Percentiles rank a stretch among this genome's conserved stretches.
Conservation (phyloP, 495 filamentous ascomycete genomes). For the Penicillium salamii region DNA sequence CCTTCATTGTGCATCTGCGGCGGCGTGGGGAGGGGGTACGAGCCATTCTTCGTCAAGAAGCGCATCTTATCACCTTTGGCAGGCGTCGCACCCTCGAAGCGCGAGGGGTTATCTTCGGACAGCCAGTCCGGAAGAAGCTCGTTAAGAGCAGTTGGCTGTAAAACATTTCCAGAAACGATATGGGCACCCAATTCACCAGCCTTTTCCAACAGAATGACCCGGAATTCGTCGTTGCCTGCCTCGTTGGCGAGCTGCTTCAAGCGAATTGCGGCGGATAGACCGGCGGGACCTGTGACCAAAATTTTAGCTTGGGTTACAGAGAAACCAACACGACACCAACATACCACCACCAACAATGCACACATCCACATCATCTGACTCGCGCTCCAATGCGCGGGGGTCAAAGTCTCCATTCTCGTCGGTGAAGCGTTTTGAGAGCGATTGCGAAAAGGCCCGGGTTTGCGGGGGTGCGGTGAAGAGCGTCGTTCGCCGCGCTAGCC, state of each 20-base stretch:
- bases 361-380: slow-evolving; percentile 91
- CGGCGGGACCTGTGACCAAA: slow-evolving; percentile 66
- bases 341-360: slow-evolving; percentile 92
- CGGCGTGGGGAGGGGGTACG: slow-evolving; percentile 79
- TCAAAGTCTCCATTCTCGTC: slow-evolving; percentile 66
- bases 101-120: slow-evolving; percentile 75
- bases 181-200: slow-evolving; percentile 93
- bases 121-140: slow-evolving; percentile 96
- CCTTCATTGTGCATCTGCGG: slow-evolving; percentile 99
- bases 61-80: slow-evolving; percentile 85
- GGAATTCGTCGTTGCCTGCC: slow-evolving; percentile 93
- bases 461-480: slow-evolving; percentile 25
- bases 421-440: slow-evolving; percentile 45
- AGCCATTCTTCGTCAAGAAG: slow-evolving; percentile 80
- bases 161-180: slow-evolving; percentile 92
- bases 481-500: slow-evolving; percentile 19
- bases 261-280: slow-evolving; percentile 87
- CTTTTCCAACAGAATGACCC: slow-evolving; percentile 91
- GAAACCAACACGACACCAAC: slow-evolving; percentile 12
- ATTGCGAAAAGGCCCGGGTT: slow-evolving; percentile 49
- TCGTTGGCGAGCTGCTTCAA: slow-evolving; percentile 94
- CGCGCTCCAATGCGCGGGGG: slow-evolving; percentile 70
- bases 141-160: slow-evolving; percentile 84
- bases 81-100: slow-evolving; percentile 81
- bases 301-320: slow-evolving; percentile 15